These are phyloP conservation scores for Malassezia globosa DNA, from an alignment of 1,284 basidiomycete species.

Conservation along the genomic window DNA sequence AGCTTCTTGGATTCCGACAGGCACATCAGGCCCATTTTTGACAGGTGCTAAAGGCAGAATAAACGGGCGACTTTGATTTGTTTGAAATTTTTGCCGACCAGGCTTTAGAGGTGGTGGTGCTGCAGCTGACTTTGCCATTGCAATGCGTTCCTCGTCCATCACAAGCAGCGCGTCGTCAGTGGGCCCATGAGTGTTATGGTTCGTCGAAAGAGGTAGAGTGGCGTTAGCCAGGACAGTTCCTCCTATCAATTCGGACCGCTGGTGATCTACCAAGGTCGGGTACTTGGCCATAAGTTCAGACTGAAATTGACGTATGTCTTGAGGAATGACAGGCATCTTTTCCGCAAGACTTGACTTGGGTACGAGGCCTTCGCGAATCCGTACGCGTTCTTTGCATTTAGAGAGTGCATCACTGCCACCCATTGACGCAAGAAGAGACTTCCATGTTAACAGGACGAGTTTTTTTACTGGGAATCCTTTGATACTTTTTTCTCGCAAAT, in stretches of 20 bases:
- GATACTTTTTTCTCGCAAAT: conserved; percentile 80
- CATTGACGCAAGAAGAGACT: conserved; percentile 77
- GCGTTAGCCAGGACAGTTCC: conserved; percentile 22
- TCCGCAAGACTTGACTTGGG: conserved; percentile 7
- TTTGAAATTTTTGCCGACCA: conserved; percentile 98
- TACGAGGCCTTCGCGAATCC: conserved; percentile 59
- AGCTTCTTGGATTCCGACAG: conserved; percentile 89
- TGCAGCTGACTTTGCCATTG: conserved; percentile 1
- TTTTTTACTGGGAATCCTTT: conserved; percentile 56
- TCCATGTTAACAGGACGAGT: conserved; percentile 93
- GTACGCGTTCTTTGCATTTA: conserved; percentile 70
- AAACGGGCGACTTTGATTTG: conserved; percentile 86
- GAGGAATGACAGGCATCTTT: conserved; percentile 27
- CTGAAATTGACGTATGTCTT: conserved; percentile 38
- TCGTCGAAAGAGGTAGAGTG: conserved; percentile 5
- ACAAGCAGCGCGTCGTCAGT: background rate
- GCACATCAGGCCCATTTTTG: conserved; percentile 56
- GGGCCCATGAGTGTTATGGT: background rate
- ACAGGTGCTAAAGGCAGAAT: conserved; percentile 75
- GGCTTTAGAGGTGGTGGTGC: conserved; percentile 54
- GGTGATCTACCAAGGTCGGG: conserved; percentile 48
- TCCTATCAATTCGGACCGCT: conserved; percentile 47
- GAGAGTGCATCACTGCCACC: conserved; percentile 78
- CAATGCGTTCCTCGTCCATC: conserved; percentile 4
- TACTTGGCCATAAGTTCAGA: conserved; percentile 42